These are phyloP conservation scores for Chalciporus sp. DNA, from an alignment of 1,284 basidiomycete species.

Conservation along the genomic window DNA sequence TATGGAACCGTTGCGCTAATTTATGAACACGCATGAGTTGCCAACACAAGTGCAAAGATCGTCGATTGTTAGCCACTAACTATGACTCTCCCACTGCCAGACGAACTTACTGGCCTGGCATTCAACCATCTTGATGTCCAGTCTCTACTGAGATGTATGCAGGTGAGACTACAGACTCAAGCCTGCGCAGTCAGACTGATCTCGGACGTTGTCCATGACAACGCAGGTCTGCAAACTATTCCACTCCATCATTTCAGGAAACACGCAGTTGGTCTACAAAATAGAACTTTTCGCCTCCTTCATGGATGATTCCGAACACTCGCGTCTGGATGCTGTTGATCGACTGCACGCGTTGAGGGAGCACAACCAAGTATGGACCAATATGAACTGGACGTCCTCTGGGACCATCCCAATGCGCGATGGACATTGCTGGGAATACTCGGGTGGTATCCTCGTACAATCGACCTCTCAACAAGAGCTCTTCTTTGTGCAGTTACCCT, in stretches of 20 bases:
- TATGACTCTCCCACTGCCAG: slow-evolving; percentile 27
- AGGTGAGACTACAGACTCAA: slow-evolving; percentile 15
- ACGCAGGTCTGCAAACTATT: slow-evolving; percentile 51
- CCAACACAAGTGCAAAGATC: too few relatives aligned
- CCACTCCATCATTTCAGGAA: slow-evolving; percentile 41
- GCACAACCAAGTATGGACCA: slow-evolving; percentile 49
- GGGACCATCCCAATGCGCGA: slow-evolving; percentile 39
- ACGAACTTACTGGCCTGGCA: slow-evolving; percentile 22
- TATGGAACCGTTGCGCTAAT: too few relatives aligned
- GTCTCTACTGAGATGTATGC: slow-evolving; percentile 32
- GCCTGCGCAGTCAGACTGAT: not conserved
- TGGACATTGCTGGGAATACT: slow-evolving; percentile 56
- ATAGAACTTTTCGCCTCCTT: slow-evolving; percentile 54
- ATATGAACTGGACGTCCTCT: slow-evolving; percentile 41
- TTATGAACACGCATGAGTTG: too few relatives aligned
- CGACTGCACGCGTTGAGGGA: slow-evolving; percentile 44
- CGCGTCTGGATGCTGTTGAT: slow-evolving; percentile 30
- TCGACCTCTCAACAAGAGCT: slow-evolving; percentile 32
- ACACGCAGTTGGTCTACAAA: slow-evolving; percentile 45
- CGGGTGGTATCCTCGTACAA: slow-evolving; percentile 59
- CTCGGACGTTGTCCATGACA: not conserved
- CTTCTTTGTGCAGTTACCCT: slow-evolving; percentile 49
- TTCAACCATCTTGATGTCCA: slow-evolving; percentile 26
- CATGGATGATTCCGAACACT: slow-evolving; percentile 44
- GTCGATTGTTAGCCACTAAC: not conserved